Evolutionary conservation across 1,139 yeast genomes (phyloP).

Genomic region (Zygoascus sp.): DNA sequence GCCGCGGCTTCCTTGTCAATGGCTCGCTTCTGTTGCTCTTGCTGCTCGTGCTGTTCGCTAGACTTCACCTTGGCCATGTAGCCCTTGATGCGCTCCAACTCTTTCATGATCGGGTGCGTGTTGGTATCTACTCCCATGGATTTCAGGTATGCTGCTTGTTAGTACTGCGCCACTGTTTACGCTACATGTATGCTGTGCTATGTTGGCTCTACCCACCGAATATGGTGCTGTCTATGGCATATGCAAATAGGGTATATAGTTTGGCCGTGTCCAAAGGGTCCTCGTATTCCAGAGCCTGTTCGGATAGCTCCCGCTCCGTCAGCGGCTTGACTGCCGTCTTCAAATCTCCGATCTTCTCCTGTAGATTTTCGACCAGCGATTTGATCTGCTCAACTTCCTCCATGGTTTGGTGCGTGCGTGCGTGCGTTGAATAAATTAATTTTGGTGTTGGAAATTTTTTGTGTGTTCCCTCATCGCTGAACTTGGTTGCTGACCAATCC

Average conservation of each 20-base stretch:
- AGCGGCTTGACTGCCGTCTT: conserved; percentile 23
- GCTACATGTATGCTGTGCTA: no score
- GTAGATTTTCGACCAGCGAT: conserved; percentile 27
- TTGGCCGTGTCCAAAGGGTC: conserved; percentile 34
- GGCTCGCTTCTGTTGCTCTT: conserved; percentile 10
- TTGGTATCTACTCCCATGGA: conserved; percentile 55
- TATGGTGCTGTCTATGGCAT: conserved; percentile 40
- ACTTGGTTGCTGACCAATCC: no score
- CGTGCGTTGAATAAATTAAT: background rate
- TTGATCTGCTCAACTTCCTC: conserved; percentile 26
- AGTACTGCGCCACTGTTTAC: conserved; percentile 19
- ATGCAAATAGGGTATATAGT: conserved; percentile 36
- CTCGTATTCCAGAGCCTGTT: conserved; percentile 26
- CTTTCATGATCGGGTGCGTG: conserved; percentile 61
- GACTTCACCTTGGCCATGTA: conserved; percentile 61
- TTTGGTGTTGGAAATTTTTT: background rate
- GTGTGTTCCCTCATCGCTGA: background rate
- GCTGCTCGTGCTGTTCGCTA: conserved; percentile 29
- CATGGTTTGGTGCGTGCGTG: conserved; percentile 21
- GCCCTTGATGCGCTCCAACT: conserved; percentile 62
- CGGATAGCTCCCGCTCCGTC: conserved; percentile 27
- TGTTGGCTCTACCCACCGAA: conserved; percentile 30
- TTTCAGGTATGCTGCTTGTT: conserved; percentile 50
- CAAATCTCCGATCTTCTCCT: conserved; percentile 29
- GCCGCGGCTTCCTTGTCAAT: conserved; percentile 40